A percentile compares a stretch with the other conserved stretches of the same genome.
These are phyloP conservation scores for Austroboletus novae-zelandiae DNA, from an alignment of 1,284 basidiomycete species.

Conservation along the genomic window DNA sequence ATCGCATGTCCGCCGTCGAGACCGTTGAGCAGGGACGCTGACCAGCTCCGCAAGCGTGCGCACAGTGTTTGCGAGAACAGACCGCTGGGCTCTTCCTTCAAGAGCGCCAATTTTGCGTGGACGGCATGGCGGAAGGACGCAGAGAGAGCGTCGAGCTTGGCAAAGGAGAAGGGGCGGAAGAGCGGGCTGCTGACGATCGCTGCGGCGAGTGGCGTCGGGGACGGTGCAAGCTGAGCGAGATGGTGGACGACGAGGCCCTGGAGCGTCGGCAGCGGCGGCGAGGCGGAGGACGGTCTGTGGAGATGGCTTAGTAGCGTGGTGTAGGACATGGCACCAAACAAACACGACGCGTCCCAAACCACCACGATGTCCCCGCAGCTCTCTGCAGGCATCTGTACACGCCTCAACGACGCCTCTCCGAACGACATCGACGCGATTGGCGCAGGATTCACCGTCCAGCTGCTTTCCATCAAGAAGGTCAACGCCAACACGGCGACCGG, in stretches of 20 bases:
- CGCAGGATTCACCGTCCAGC: conserved; percentile 68
- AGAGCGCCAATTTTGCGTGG: conserved; percentile 49
- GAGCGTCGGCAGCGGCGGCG: conserved; percentile 49
- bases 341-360: conserved; percentile 16
- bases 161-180: conserved; percentile 47
- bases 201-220: conserved; percentile 66
- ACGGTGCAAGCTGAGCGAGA: conserved; percentile 50
- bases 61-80: conserved; percentile 47
- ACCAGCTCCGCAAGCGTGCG: conserved; percentile 50
- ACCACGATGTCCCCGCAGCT: conserved; percentile 43
- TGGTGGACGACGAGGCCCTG: conserved; percentile 64
- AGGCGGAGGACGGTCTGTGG: conserved; percentile 44
- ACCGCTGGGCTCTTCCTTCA: conserved; percentile 35
- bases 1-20: neutral
- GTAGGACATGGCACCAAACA: conserved; percentile 50
- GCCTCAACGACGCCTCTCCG: conserved; percentile 47
- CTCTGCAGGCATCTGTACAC: conserved; percentile 54
- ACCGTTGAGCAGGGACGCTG: conserved; percentile 55
- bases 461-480: conserved; percentile 83
- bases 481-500: conserved; percentile 39
- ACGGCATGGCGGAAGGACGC: conserved; percentile 62
- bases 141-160: conserved; percentile 51
- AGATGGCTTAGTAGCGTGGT: conserved; percentile 56
- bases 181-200: conserved; percentile 61
- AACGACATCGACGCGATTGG: conserved; percentile 52